Percentiles rank a stretch among this genome's conserved stretches.
phyloP scores from a whole-genome alignment of 768 basidiomycete species.

The Trametopsis cervina region DNA sequence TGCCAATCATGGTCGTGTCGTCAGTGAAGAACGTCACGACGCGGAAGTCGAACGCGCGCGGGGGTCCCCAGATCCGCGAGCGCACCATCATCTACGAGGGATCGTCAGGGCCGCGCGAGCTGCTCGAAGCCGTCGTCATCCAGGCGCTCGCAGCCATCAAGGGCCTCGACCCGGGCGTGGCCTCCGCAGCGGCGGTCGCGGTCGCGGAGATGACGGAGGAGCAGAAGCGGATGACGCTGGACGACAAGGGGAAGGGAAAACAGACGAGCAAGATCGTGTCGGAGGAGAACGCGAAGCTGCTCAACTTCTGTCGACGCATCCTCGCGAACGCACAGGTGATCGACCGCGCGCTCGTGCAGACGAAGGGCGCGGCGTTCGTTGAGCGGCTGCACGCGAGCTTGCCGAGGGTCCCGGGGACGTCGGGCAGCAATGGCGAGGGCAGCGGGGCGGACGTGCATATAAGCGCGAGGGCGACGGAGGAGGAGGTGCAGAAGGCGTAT shows the following conservation, averaged over 20 bases:
- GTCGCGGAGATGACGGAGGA: constrained; percentile 80
- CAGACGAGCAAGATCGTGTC: constrained; percentile 39
- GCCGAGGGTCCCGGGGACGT: constrained; percentile 60
- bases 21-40: constrained; percentile 58
- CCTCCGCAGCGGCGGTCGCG: constrained; percentile 32
- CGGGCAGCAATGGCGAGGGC: constrained; percentile 22
- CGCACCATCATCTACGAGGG: constrained; percentile 87
- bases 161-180: constrained; percentile 64
- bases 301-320: constrained; percentile 82
- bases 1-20: constrained; percentile 87
- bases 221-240: constrained; percentile 76
- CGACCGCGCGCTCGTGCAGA: constrained; percentile 81
- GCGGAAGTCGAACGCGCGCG: constrained; percentile 40
- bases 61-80: constrained; percentile 57
- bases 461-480: constrained; percentile 51
- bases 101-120: constrained; percentile 82
- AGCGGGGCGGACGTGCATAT: constrained; percentile 37
- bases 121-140: constrained; percentile 86
- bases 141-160: constrained; percentile 92
- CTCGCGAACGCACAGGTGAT: constrained; percentile 77
- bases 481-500: constrained; percentile 62
- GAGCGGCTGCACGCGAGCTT: constrained; percentile 68
- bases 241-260: constrained; percentile 60
- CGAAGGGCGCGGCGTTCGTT: constrained; percentile 85
- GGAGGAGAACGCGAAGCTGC: constrained; percentile 75